Evolutionary conservation across 2,329 filamentous ascomycete species (phyloP).

Genomic region (Ophiostoma montium): DNA sequence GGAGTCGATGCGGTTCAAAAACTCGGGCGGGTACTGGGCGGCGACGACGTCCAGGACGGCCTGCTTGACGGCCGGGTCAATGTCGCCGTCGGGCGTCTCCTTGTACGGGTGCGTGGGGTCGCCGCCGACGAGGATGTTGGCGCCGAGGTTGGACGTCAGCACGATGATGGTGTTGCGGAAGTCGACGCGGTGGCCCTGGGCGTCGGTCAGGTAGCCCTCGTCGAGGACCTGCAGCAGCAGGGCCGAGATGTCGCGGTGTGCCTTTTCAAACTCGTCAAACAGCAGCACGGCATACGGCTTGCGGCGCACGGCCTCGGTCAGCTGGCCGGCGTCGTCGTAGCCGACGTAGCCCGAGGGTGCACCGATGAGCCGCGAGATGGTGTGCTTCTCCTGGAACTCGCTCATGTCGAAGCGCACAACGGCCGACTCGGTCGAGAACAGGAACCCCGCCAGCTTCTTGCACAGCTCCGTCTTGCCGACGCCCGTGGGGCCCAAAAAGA

Average conservation of each 20-base stretch:
- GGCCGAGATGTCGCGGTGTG: conserved; percentile 85
- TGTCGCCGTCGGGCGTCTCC: conserved; percentile 48
- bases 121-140: conserved; percentile 73
- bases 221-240: conserved; percentile 88
- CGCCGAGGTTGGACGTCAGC: conserved; percentile 87
- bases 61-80: conserved; percentile 58
- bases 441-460: conserved; percentile 85
- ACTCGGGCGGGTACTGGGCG: conserved; percentile 68
- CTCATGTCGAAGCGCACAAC: conserved; percentile 95
- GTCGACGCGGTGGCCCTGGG: conserved; percentile 91
- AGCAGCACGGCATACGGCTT: conserved; percentile 92
- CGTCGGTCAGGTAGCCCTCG: conserved; percentile 89
- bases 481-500: conserved; percentile 93
- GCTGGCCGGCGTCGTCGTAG: conserved; percentile 90
- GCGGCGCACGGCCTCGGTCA: conserved; percentile 86
- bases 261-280: conserved; percentile 97
- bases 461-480: conserved; percentile 96
- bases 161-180: conserved; percentile 96
- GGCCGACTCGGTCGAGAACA: conserved; percentile 84
- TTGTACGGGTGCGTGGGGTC: conserved; percentile 51
- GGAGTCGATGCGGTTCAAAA: conserved; percentile 90
- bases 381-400: conserved; percentile 96
- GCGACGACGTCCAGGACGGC: conserved; percentile 84
- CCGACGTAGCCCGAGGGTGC: conserved; percentile 90
- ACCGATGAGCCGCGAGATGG: conserved; percentile 82